These are phyloP conservation scores for Dentipellis fragilis DNA, from an alignment of 768 basidiomycete genomes.

Conservation along the genomic window DNA sequence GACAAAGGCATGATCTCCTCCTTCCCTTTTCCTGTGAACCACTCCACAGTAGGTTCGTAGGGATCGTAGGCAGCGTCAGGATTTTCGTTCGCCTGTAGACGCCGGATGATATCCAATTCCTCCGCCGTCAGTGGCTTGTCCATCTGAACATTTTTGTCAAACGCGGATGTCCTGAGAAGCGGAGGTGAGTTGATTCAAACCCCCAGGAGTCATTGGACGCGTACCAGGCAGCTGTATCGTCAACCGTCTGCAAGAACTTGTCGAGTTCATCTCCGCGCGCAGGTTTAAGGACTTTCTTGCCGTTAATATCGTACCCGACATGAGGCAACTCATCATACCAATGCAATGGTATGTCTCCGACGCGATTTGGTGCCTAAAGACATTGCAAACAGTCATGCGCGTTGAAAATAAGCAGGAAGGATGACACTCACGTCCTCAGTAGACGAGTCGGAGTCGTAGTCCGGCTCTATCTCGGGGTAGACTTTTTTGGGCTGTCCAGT, in stretches of 20 bases:
- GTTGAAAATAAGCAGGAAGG: neutral
- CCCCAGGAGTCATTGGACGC: slow-evolving; percentile 12
- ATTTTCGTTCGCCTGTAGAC: slow-evolving; percentile 84
- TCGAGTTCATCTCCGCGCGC: slow-evolving; percentile 95
- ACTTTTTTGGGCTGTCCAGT: slow-evolving; percentile 79
- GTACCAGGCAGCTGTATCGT: slow-evolving; percentile 85
- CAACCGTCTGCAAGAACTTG: slow-evolving; percentile 89
- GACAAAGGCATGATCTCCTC: slow-evolving; percentile 92
- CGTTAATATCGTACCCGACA: slow-evolving; percentile 92
- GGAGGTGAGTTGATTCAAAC: neutral
- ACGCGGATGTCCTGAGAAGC: slow-evolving; percentile 70
- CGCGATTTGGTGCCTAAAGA: slow-evolving; percentile 79
- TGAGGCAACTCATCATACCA: slow-evolving; percentile 99
- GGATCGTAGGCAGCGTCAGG: slow-evolving; percentile 87
- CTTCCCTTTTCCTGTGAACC: slow-evolving; percentile 95
- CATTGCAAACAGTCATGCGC: neutral
- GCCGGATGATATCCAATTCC: slow-evolving; percentile 89
- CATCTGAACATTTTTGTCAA: slow-evolving; percentile 79
- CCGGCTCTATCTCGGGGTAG: slow-evolving; percentile 83
- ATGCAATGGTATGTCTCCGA: slow-evolving; percentile 91
- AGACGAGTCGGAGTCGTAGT: slow-evolving; percentile 86
- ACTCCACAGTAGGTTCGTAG: slow-evolving; percentile 88
- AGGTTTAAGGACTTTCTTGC: slow-evolving; percentile 88
- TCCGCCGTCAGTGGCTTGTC: slow-evolving; percentile 81
- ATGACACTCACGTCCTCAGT: slow-evolving; percentile 70